Conservation (phyloP, 495 filamentous ascomycete genomes). For the Neurospora intermedia region DNA sequence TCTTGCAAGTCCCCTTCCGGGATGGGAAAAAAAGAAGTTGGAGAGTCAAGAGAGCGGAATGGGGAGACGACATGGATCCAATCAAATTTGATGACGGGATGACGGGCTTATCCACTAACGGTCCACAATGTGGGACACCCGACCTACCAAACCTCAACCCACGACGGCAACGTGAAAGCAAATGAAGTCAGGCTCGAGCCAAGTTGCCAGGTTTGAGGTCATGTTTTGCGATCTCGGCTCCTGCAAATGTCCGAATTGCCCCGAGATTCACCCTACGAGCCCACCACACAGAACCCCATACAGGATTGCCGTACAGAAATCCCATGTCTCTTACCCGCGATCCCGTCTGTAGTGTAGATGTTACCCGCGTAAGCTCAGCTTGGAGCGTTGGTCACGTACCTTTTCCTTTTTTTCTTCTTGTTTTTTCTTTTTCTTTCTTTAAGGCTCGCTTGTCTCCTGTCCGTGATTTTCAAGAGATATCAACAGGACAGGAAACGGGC, state of each 20-base stretch:
- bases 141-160: background rate
- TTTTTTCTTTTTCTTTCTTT: too few species aligned
- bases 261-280: background rate
- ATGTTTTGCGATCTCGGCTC: background rate
- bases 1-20: background rate
- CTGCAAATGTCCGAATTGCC: background rate
- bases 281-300: background rate
- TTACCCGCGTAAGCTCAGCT: background rate
- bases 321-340: background rate
- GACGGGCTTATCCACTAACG: background rate
- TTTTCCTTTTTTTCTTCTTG: background rate
- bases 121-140: background rate
- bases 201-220: too few species aligned
- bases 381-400: background rate
- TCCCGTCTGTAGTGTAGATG: background rate
- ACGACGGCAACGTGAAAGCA: background rate
- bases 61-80: background rate
- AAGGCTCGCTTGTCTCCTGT: background rate
- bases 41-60: background rate
- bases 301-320: background rate
- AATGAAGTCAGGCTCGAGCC: background rate
- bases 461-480: background rate
- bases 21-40: background rate
- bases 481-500: background rate
- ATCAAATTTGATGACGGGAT: background rate